Conservation (phyloP, 371 early-diverging fungal species). For the Lichtheimia hyalospora region DNA sequence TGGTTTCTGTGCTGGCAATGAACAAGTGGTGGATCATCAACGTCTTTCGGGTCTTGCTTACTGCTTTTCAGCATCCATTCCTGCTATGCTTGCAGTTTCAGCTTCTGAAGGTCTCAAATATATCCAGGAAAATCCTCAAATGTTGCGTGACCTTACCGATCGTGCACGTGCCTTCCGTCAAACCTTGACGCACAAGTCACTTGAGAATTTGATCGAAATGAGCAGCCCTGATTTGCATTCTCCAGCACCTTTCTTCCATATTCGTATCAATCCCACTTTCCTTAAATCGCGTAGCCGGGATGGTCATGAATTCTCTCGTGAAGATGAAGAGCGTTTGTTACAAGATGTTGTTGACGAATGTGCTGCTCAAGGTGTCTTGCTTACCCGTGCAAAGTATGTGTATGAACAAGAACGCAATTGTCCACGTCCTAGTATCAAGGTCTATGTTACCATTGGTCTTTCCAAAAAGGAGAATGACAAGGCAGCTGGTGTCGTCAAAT, state of each 20-base stretch:
- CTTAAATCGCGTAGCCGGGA: slow-evolving; percentile 30
- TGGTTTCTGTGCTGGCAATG: slow-evolving; percentile 93
- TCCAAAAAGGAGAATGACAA: slow-evolving; percentile 84
- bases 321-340: slow-evolving; percentile 64
- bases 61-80: slow-evolving; percentile 98
- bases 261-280: slow-evolving; percentile 55
- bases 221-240: slow-evolving; percentile 51
- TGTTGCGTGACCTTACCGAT: slow-evolving; percentile 34
- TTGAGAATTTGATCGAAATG: slow-evolving; percentile 46
- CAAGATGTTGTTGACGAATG: slow-evolving; percentile 87
- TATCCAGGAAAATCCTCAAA: slow-evolving; percentile 45
- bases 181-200: slow-evolving; percentile 31
- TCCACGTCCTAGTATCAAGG: slow-evolving; percentile 82
- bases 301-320: slow-evolving; percentile 39
- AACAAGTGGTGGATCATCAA: slow-evolving; percentile 93
- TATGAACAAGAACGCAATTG: slow-evolving; percentile 76
- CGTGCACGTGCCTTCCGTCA: slow-evolving; percentile 39
- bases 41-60: slow-evolving; percentile 93
- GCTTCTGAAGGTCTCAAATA: slow-evolving; percentile 84
- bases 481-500: slow-evolving; percentile 68
- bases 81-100: slow-evolving; percentile 92
- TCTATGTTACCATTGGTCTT: slow-evolving; percentile 75
- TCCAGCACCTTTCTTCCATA: slow-evolving; percentile 67
- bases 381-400: slow-evolving; percentile 88
- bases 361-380: slow-evolving; percentile 71